Conservation (phyloP, 225 moss, liverwort and hornwort genomes). For the Rhytidiadelphus loreus region DNA sequence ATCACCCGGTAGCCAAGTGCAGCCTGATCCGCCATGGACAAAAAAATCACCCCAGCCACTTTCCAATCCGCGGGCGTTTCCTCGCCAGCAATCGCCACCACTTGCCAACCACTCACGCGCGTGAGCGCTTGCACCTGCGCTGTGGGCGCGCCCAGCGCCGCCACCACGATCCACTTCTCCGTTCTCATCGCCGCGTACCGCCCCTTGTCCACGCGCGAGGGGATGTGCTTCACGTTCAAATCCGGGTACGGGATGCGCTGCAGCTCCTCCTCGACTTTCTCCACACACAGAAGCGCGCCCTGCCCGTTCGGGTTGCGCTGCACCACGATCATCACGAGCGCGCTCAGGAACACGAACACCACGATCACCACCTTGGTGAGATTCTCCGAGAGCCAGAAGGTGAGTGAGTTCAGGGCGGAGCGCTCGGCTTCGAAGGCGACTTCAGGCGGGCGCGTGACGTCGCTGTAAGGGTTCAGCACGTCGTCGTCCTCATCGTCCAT, state of each 20-base stretch:
- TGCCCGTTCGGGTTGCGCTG: constrained; percentile 40
- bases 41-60: constrained; percentile 52
- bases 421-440: constrained; percentile 20
- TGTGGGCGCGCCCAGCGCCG: constrained; percentile 56
- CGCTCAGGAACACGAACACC: constrained; percentile 47
- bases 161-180: constrained; percentile 74
- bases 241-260: constrained; percentile 60
- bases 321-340: constrained; percentile 43
- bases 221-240: constrained; percentile 50
- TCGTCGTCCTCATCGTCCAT: constrained; percentile 29
- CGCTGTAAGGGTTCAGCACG: constrained; percentile 31
- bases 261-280: constrained; percentile 45
- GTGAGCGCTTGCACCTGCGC: constrained; percentile 57
- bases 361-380: constrained; percentile 57
- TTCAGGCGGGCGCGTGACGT: constrained; percentile 11
- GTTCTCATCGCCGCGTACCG: constrained; percentile 39
- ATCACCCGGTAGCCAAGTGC: constrained; percentile 64
- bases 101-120: constrained; percentile 67
- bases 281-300: constrained; percentile 43
- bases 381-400: constrained; percentile 35
- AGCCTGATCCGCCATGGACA: constrained; percentile 58
- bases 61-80: constrained; percentile 70
- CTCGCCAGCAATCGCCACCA: constrained; percentile 59
- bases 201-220: constrained; percentile 43
- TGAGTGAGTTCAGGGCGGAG: background rate